phyloP scores from a whole-genome alignment of 2,329 filamentous ascomycete species.

The Cordyceps cicadae region DNA sequence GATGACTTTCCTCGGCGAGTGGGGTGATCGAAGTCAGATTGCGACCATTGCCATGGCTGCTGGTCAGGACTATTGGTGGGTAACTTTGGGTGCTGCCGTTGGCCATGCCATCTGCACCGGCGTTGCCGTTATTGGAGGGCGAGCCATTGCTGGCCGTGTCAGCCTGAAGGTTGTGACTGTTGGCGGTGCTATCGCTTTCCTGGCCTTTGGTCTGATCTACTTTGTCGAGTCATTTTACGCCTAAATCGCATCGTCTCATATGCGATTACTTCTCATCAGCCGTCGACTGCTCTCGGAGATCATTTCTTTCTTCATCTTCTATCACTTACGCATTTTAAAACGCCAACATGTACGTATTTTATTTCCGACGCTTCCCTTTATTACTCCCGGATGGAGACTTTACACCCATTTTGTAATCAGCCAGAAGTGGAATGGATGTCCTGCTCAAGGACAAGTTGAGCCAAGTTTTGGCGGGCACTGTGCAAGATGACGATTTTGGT shows the following conservation, averaged over 20 bases:
- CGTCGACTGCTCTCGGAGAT: not conserved
- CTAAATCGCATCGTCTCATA: slow-evolving; percentile 20
- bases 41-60: slow-evolving; percentile 98
- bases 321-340: slow-evolving; percentile 1
- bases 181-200: slow-evolving; percentile 82
- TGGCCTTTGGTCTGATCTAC: slow-evolving; percentile 89
- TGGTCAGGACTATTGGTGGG: slow-evolving; percentile 98
- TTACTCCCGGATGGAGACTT: slow-evolving; percentile 7
- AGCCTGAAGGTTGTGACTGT: slow-evolving; percentile 94
- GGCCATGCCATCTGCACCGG: slow-evolving; percentile 88
- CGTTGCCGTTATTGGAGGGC: slow-evolving; percentile 82
- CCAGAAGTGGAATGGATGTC: not conserved
- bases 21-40: slow-evolving; percentile 96
- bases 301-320: not conserved
- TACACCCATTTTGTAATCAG: slow-evolving; percentile 5
- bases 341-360: not conserved
- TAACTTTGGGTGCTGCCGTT: slow-evolving; percentile 76
- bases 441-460: not conserved
- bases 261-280: not conserved
- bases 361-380: not conserved
- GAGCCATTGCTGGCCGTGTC: slow-evolving; percentile 85
- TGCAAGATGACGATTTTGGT: not conserved
- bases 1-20: slow-evolving; percentile 98
- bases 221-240: slow-evolving; percentile 67
- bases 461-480: not conserved